Evolutionary conservation across 225 moss, liverwort and hornwort genomes (phyloP).

Genomic region (Neckera pumila): DNA sequence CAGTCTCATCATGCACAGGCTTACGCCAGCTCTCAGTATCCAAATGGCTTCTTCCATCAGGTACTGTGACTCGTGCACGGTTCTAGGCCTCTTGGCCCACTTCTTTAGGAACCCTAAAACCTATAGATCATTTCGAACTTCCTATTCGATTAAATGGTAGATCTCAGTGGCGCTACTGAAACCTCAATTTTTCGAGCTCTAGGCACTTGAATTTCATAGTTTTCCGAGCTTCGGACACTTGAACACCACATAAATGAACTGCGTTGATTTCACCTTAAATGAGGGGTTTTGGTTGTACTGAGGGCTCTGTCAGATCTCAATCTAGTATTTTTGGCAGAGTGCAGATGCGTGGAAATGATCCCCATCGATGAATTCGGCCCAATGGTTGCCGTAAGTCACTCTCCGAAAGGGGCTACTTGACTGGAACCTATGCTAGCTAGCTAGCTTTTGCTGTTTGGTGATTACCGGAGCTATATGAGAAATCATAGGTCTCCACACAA

Average conservation of each 20-base stretch:
- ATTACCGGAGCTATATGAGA: not conserved
- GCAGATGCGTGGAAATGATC: constrained; percentile 41
- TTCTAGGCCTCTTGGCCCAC: not conserved
- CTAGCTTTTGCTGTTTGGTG: not conserved
- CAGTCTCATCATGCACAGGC: constrained; percentile 28
- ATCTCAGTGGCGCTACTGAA: not conserved
- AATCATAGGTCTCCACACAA: not conserved
- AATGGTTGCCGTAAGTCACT: not conserved
- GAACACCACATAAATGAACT: not conserved
- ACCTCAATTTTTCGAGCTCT: not conserved
- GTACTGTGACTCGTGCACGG: constrained; percentile 1
- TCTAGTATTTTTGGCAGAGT: constrained; percentile 13
- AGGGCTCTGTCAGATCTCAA: not conserved
- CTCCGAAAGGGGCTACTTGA: not conserved
- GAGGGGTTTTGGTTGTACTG: not conserved
- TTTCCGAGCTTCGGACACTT: not conserved
- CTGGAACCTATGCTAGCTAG: not conserved
- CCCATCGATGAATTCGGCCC: not conserved
- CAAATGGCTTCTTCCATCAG: constrained; percentile 36
- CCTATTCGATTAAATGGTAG: not conserved
- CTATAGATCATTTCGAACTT: not conserved
- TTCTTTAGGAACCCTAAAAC: not conserved
- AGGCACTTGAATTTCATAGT: not conserved
- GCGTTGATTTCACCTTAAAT: not conserved
- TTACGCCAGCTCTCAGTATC: constrained; percentile 29